phyloP scores from a whole-genome alignment of 345 rosid genomes.

The Populus alba region DNA sequence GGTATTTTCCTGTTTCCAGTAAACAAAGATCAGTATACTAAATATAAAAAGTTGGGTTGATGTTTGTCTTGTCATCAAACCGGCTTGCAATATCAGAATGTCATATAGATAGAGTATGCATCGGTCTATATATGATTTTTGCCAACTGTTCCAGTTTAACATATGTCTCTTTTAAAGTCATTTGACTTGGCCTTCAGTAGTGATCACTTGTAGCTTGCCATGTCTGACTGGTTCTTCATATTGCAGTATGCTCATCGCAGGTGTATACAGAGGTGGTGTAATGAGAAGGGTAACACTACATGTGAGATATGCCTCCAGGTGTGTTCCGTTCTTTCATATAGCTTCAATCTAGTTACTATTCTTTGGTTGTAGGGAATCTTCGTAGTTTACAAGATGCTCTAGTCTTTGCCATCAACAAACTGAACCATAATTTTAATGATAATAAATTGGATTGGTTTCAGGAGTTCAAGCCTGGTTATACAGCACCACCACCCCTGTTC shows the following conservation, averaged over 20 bases:
- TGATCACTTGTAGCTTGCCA: neutral
- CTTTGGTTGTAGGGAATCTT: neutral
- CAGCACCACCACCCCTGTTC: constrained; percentile 75
- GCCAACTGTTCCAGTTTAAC: constrained; percentile 7
- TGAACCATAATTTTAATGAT: constrained; percentile 2
- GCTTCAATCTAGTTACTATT: constrained; percentile 1
- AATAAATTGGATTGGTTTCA: constrained; percentile 31
- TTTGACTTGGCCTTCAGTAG: neutral
- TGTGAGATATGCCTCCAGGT: constrained; percentile 97
- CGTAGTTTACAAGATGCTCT: neutral
- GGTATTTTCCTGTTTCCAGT: neutral
- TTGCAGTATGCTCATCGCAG: constrained; percentile 81
- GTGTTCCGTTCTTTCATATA: neutral
- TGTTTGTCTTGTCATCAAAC: neutral
- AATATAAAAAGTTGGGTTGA: neutral
- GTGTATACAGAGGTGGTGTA: constrained; percentile 92
- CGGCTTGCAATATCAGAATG: neutral
- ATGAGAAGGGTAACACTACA: constrained; percentile 77
- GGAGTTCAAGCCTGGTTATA: constrained; percentile 82
- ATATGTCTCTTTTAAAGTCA: neutral
- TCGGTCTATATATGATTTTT: neutral
- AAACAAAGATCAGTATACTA: neutral
- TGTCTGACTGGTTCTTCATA: constrained; percentile 5
- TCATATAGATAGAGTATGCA: neutral
- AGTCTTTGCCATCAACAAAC: neutral